Base-by-base conservation (phyloP, 1,139 yeast species). In the Pichia sp. region DNA sequence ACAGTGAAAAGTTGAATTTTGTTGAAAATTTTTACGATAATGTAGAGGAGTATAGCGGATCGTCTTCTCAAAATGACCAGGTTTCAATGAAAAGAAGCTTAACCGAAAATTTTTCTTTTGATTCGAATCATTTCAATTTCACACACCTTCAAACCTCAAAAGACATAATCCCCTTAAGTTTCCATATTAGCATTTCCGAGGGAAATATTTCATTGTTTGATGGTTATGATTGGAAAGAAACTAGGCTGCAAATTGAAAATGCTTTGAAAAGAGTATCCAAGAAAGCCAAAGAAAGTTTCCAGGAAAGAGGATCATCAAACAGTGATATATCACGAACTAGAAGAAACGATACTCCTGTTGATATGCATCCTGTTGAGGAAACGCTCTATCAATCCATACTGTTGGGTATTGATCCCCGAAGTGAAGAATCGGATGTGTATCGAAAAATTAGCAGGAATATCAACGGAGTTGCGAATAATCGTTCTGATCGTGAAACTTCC, bases 151-250 rank as follows among this genome's bases (percentile, higher is more conserved):
- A 31, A 8, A 31, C 7, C 10, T 7, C 9, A 8, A 31, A 31
- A 23, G 47, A 59, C 27, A 26, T 45, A 49, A 52, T 53, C 16
- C 67, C 65, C 8, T 36, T 63, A 46, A 36, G 45, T 1, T 32
- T 61, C 1, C 40, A 46, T 16, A 36, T 62, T 5, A 68, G 67
- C 46, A 55, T 73, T 8, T 59, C 69, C 5, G 70, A 68, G 40
- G 61, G 72, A 0, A 63, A 63, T 4, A 64, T 92, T 49, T 79
- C 75, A 48, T 64, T 92, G 37, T 80, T 77, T 59, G 98, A 92
- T 65, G 99, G 99, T 0, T 92, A 81, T 58, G 98, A 92, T 59
- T 88, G 97, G 95, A 75, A 75, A 47, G 78, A 77, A 41, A 87
- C 97, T 0, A 71, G 95, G 49, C 72, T 70, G 37, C 71, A 79